Percentiles rank a stretch among this genome's conserved stretches.
phyloP scores from a whole-genome alignment of 306 rosid genomes.

The Inga laurina region DNA sequence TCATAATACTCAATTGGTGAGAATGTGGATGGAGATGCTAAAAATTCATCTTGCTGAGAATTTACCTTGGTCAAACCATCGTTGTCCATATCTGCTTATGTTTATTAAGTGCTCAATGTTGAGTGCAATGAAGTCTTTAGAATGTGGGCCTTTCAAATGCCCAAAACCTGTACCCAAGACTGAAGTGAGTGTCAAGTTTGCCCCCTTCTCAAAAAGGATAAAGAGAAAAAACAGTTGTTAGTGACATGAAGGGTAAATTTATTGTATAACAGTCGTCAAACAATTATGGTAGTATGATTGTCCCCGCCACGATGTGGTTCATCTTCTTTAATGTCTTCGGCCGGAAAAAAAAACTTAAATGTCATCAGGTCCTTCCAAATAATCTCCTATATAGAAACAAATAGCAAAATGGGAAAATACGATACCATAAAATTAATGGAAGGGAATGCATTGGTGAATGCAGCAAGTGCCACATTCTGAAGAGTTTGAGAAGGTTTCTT shows the following conservation, averaged over 20 bases:
- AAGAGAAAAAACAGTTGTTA: neutral
- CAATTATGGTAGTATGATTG: neutral
- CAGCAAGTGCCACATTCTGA: neutral
- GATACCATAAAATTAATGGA: neutral
- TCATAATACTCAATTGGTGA: too few species aligned
- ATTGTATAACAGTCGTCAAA: neutral
- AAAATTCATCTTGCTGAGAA: too few species aligned
- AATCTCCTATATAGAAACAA: neutral
- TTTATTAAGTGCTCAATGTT: neutral
- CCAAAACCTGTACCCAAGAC: neutral
- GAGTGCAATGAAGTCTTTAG: neutral
- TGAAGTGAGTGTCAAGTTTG: constrained; percentile 1
- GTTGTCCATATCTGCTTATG: too few species aligned
- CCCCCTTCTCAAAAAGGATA: neutral
- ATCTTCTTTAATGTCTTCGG: neutral
- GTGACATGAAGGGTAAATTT: neutral
- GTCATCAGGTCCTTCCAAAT: neutral
- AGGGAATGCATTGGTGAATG: neutral
- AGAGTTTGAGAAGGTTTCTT: neutral
- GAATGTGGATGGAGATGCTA: too few species aligned
- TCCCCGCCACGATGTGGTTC: neutral
- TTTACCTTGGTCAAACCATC: too few species aligned
- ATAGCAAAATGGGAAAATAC: neutral
- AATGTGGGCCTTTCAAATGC: neutral
- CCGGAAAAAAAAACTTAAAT: neutral